Conservation (phyloP, 805 yeast species). For the Spencermartinsiella europaea region DNA sequence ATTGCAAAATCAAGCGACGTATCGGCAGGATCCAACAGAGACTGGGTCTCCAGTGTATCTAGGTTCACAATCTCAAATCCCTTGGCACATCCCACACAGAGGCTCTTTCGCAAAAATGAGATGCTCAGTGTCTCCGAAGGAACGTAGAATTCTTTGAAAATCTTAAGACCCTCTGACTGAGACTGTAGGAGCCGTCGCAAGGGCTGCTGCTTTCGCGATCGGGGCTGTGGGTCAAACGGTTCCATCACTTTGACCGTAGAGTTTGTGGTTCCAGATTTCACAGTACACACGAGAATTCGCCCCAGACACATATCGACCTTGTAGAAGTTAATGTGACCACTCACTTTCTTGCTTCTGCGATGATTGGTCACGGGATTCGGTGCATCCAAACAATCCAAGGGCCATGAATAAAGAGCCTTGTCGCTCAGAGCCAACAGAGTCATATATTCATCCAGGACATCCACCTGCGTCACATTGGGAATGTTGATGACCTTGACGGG, state of each 20-base stretch:
- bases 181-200: conserved; percentile 34
- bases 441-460: conserved; percentile 86
- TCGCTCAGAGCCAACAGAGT: conserved; percentile 77
- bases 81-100: conserved; percentile 93
- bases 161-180: conserved; percentile 58
- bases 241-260: conserved; percentile 76
- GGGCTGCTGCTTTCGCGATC: conserved; percentile 36
- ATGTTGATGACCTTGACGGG: conserved; percentile 74
- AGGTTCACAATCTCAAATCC: conserved; percentile 94
- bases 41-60: conserved; percentile 78
- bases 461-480: conserved; percentile 78
- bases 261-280: conserved; percentile 73
- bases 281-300: conserved; percentile 81
- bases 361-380: conserved; percentile 41
- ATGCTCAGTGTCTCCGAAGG: conserved; percentile 88
- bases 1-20: conserved; percentile 93
- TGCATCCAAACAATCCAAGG: conserved; percentile 50
- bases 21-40: conserved; percentile 95
- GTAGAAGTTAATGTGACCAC: conserved; percentile 86
- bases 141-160: conserved; percentile 72
- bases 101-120: conserved; percentile 78
- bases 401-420: conserved; percentile 71
- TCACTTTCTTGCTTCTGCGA: conserved; percentile 65
- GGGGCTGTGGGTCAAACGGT: conserved; percentile 64
- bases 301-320: conserved; percentile 92